Percentiles rank a stretch among this genome's conserved stretches.
Conservation (phyloP, 2,329 filamentous ascomycete species). For the Pseudogymnoascus sp. region DNA sequence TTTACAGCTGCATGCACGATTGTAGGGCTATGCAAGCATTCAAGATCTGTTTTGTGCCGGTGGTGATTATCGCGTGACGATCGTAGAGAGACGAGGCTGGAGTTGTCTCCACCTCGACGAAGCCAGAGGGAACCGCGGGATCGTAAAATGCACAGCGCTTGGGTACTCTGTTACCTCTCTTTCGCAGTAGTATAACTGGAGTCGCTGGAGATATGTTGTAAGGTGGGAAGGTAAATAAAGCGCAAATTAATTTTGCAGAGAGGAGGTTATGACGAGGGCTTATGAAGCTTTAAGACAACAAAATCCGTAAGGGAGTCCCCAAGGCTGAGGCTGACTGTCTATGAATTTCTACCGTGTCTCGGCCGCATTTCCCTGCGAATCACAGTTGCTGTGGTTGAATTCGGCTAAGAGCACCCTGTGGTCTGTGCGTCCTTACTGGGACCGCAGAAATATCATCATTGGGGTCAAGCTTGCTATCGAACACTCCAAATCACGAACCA, state of each 20-base stretch:
- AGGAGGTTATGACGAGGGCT: neutral
- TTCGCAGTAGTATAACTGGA: neutral
- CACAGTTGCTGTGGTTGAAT: neutral
- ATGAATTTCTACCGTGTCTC: neutral
- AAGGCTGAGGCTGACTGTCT: neutral
- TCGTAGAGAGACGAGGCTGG: neutral
- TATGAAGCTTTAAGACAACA: neutral
- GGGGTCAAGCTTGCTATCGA: slow-evolving; percentile 3
- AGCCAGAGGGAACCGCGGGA: neutral
- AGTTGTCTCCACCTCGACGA: neutral
- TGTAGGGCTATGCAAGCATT: neutral
- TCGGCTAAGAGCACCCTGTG: slow-evolving; percentile 1
- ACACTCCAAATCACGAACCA: neutral
- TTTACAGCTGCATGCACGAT: neutral
- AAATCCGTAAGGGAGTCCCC: neutral
- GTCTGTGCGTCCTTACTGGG: neutral
- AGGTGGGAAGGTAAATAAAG: neutral
- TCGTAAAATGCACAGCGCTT: neutral
- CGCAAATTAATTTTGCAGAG: neutral
- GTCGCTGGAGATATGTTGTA: neutral
- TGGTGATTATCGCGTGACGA: neutral
- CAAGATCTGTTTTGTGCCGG: neutral
- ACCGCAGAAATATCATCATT: slow-evolving; percentile 9
- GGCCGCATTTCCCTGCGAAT: neutral
- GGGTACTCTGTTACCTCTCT: neutral